A percentile compares a stretch with the other conserved stretches of the same genome.
These are phyloP conservation scores for Takakia lepidozioides DNA, from an alignment of 225 moss, liverwort and hornwort genomes.

Conservation along the genomic window DNA sequence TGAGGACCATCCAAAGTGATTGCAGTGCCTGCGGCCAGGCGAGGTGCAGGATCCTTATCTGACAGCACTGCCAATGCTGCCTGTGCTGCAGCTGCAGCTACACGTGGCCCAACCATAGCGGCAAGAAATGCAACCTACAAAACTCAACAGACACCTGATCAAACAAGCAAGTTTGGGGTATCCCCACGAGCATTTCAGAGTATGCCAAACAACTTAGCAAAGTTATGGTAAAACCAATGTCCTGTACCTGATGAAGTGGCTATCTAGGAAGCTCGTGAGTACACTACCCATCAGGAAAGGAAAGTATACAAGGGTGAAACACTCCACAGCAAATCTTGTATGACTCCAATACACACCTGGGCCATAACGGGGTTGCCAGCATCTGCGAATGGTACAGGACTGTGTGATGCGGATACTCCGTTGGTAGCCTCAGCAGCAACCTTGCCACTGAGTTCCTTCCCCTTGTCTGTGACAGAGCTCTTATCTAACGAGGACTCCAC, in stretches of 20 bases:
- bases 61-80: conserved; percentile 70
- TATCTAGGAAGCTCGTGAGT: too few species aligned
- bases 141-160: too few species aligned
- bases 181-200: too few species aligned
- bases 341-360: conserved; percentile 68
- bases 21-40: conserved; percentile 75
- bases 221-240: too few species aligned
- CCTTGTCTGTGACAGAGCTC: conserved; percentile 23
- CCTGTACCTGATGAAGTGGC: too few species aligned
- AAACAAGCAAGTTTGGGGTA: too few species aligned
- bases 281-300: too few species aligned
- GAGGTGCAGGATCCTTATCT: conserved; percentile 73
- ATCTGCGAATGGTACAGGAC: conserved; percentile 79
- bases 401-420: conserved; percentile 43
- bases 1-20: conserved; percentile 52
- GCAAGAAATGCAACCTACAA: conserved; percentile 88
- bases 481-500: conserved; percentile 22
- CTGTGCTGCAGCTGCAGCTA: conserved; percentile 76
- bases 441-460: conserved; percentile 17
- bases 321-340: too few species aligned
- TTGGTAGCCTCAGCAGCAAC: conserved; percentile 29
- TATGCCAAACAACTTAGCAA: too few species aligned
- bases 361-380: conserved; percentile 99
- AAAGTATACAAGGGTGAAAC: too few species aligned
- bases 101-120: conserved; percentile 78